Conservation (phyloP, 176 grass and related monocot species). For the Oryza meridionalis region DNA sequence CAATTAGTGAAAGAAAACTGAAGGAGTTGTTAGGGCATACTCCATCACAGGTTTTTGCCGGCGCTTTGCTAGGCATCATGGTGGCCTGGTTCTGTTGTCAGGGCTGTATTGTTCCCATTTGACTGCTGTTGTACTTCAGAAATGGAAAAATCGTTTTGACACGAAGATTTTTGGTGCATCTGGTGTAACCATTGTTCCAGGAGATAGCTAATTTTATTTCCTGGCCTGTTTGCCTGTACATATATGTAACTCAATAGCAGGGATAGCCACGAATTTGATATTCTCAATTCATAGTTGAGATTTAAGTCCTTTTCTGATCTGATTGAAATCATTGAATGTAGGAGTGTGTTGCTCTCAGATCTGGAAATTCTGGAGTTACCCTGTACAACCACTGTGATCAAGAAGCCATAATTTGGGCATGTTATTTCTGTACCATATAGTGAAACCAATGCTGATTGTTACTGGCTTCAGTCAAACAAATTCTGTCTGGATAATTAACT, state of each 20-base stretch:
- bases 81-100: slow-evolving; percentile 88
- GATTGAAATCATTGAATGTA: neutral
- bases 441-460: neutral
- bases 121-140: slow-evolving; percentile 32
- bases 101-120: slow-evolving; percentile 66
- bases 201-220: neutral
- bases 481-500: no score
- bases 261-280: neutral
- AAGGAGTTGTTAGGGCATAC: slow-evolving; percentile 95
- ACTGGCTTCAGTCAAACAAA: no score
- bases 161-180: slow-evolving; percentile 10
- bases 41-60: slow-evolving; percentile 91
- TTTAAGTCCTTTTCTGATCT: neutral
- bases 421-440: neutral
- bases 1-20: slow-evolving; percentile 91
- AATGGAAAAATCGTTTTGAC: slow-evolving; percentile 30
- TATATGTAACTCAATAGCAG: slow-evolving; percentile 40
- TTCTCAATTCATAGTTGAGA: slow-evolving; percentile 23
- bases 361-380: neutral
- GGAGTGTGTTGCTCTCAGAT: neutral
- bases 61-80: slow-evolving; percentile 77
- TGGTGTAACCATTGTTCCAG: slow-evolving; percentile 22
- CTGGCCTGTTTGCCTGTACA: slow-evolving; percentile 25
- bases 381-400: neutral
- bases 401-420: neutral